phyloP scores from a whole-genome alignment of 2,329 filamentous ascomycete species.

The Thelonectria olida region DNA sequence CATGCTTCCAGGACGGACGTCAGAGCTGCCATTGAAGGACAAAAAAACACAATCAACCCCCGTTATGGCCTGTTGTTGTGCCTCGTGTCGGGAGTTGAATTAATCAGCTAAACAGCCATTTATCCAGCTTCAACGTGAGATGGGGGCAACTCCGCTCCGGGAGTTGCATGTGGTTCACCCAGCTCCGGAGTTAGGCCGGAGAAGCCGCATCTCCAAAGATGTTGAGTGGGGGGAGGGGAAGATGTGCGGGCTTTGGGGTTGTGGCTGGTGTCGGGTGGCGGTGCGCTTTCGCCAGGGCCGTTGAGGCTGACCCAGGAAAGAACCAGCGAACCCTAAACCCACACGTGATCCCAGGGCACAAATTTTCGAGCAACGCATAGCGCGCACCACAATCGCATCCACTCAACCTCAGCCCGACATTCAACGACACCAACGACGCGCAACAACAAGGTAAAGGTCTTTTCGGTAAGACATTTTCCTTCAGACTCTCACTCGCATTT shows the following conservation, averaged over 20 bases:
- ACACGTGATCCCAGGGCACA: constrained; percentile 52
- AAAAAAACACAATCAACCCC: not conserved
- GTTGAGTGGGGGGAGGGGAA: constrained; percentile 8
- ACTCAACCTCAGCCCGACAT: constrained; percentile 47
- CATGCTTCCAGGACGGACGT: not conserved
- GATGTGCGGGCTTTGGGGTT: not conserved
- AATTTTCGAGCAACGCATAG: constrained; percentile 44
- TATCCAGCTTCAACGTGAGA: constrained; percentile 23
- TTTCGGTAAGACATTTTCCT: constrained; percentile 56
- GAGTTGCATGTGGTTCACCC: constrained; percentile 9
- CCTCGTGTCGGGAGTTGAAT: constrained; percentile 11
- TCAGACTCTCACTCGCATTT: constrained; percentile 51
- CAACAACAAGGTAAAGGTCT: constrained; percentile 54
- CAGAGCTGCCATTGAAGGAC: not conserved
- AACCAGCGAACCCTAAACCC: constrained; percentile 39
- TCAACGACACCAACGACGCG: constrained; percentile 55
- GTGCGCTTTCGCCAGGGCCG: not conserved
- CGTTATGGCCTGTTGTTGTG: not conserved
- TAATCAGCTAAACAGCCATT: constrained; percentile 23
- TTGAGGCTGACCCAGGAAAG: not conserved
- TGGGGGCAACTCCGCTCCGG: constrained; percentile 18
- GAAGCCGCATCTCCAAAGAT: constrained; percentile 1
- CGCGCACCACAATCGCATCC: constrained; percentile 49
- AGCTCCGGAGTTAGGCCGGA: constrained; percentile 26
- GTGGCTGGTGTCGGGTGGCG: constrained; percentile 28